Conservation (phyloP, 352 stramenopile genomes). For the Blastocystis sp. region DNA sequence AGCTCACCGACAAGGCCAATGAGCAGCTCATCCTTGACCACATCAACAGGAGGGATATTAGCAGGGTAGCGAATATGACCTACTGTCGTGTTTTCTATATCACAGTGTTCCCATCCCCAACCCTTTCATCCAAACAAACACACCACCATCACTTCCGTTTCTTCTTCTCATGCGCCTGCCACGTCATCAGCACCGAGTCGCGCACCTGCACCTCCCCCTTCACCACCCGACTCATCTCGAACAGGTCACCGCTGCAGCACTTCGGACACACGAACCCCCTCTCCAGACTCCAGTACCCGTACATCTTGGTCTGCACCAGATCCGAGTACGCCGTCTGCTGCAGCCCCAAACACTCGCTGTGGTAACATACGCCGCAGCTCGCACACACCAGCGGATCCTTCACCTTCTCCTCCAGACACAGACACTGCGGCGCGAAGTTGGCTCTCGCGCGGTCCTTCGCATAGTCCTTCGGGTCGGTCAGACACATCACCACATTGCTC, state of each 20-base stretch:
- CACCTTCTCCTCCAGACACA: constrained; percentile 23
- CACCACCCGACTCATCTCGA: background rate
- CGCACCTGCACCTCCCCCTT: constrained; percentile 13
- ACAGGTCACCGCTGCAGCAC: constrained; percentile 37
- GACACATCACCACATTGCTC: background rate
- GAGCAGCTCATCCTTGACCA: too few species aligned
- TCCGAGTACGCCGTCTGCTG: constrained; percentile 7
- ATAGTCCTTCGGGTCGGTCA: background rate
- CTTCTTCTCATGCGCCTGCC: background rate
- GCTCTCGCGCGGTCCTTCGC: background rate
- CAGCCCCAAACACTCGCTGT: constrained; percentile 21
- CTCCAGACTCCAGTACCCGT: constrained; percentile 43
- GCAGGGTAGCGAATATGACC: too few species aligned
- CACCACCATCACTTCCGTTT: background rate
- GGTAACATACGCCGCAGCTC: constrained; percentile 27
- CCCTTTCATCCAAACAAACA: background rate
- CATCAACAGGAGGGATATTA: too few species aligned
- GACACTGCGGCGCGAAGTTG: background rate
- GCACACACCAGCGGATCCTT: background rate
- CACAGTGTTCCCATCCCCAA: too few species aligned
- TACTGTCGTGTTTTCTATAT: too few species aligned
- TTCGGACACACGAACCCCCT: constrained; percentile 37
- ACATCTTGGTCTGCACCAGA: constrained; percentile 38
- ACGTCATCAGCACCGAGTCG: constrained; percentile 10
- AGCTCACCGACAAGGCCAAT: background rate